Evolutionary conservation across 2,329 filamentous ascomycete genomes (phyloP).

Genomic region (Pezizomycotina sp.): DNA sequence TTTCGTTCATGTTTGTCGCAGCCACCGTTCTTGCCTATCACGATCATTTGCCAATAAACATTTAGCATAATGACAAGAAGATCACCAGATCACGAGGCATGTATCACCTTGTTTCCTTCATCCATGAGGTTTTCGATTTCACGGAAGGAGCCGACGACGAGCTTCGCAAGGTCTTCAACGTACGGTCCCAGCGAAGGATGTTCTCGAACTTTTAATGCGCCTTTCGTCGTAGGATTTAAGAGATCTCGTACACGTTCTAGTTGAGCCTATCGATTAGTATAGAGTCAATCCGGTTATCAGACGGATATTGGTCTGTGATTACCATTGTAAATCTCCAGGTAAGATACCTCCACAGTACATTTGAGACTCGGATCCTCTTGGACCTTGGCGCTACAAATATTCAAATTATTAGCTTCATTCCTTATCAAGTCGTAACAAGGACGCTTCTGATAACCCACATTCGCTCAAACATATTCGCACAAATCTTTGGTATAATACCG

Average conservation of each 20-base stretch:
- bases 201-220: conserved; percentile 91
- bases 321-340: conserved; percentile 91
- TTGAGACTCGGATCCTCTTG: conserved; percentile 57
- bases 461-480: conserved; percentile 88
- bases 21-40: conserved; percentile 67
- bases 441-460: conserved; percentile 36
- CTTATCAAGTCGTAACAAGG: background rate
- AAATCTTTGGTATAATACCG: conserved; percentile 92
- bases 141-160: conserved; percentile 79
- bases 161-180: conserved; percentile 90
- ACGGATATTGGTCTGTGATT: conserved; percentile 1
- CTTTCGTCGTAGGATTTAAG: conserved; percentile 86
- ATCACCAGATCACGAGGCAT: too few species aligned
- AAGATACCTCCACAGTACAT: conserved; percentile 94
- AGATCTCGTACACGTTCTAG: conserved; percentile 78
- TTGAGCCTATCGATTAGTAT: background rate
- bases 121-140: conserved; percentile 99
- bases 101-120: conserved; percentile 78
- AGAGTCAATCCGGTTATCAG: too few species aligned
- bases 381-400: conserved; percentile 32
- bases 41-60: conserved; percentile 8
- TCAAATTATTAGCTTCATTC: conserved; percentile 1
- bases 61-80: too few species aligned
- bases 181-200: conserved; percentile 96
- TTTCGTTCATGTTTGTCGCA: conserved; percentile 99